A percentile compares a stretch with the other conserved stretches of the same genome.
phyloP scores from a whole-genome alignment of 164 flowering plant species.

The Pachysandra terminalis region DNA sequence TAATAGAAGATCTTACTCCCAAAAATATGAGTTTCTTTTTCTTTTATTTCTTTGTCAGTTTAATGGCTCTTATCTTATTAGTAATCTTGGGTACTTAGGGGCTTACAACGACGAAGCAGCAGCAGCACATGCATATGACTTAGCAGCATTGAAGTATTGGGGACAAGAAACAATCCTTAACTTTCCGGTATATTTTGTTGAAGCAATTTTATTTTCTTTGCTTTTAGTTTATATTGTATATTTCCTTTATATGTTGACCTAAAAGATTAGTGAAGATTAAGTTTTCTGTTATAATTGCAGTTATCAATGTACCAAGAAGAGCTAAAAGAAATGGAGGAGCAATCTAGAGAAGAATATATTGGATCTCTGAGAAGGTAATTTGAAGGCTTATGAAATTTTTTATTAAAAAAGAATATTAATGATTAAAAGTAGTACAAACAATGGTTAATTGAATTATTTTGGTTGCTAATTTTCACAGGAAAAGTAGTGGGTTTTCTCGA shows the following conservation, averaged over 20 bases:
- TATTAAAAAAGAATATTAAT: neutral
- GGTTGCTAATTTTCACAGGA: conserved; percentile 37
- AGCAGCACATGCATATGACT: conserved; percentile 93
- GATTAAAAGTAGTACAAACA: too few species aligned
- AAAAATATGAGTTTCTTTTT: neutral
- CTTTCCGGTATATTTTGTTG: neutral
- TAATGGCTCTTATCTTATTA: neutral
- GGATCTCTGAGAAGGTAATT: conserved; percentile 85
- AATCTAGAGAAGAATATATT: conserved; percentile 85
- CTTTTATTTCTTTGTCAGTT: neutral
- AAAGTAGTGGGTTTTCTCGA: conserved; percentile 88
- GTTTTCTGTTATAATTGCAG: conserved; percentile 22
- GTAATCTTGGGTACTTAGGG: neutral
- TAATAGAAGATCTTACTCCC: too few species aligned
- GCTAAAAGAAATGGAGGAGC: conserved; percentile 76
- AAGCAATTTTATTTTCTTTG: neutral
- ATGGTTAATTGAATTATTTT: neutral
- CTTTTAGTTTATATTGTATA: too few species aligned
- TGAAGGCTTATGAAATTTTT: neutral
- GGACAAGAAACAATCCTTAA: conserved; percentile 38
- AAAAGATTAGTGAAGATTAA: neutral
- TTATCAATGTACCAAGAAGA: conserved; percentile 57
- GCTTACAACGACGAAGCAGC: conserved; percentile 71
- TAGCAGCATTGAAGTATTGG: conserved; percentile 97
- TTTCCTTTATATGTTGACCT: neutral